Base-by-base conservation (phyloP, 257 asterid species). In the Ligustrum vulgare region DNA sequence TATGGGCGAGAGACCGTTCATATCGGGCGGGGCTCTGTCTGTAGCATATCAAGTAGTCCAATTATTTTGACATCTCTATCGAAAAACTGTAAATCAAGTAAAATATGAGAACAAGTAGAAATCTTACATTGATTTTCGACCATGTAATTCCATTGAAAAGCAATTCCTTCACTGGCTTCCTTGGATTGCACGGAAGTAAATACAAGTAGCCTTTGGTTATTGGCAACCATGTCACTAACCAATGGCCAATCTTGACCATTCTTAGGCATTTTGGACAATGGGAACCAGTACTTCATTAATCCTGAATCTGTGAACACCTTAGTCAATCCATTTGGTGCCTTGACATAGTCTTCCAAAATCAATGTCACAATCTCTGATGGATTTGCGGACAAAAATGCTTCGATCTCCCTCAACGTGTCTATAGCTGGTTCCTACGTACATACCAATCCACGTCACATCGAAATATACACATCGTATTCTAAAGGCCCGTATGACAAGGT, bases 91-190 rank as follows among this genome's bases (percentile, higher is more conserved):
- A 39, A 31, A 9, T 18, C 39, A 63, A 33, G 33, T 31, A 64
- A 5, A 13, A 23, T 43, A 28, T 43, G 47, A 54, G 28, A n/a
- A 20, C 12, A 7, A 7, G 7, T 39, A 8, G 35, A 1, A 1
- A 13, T 25, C 91, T 77, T 77, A 91, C 98, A 93, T 70, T 93
- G 95, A 39, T 85, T 93, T 82, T 93, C 97, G 3, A 93, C 98
- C 98, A 93, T 93, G 90, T 90, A 93, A 80, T 91, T 93, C 98
- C 98, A 93, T 47, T 93, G 98, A 69, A 89, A 86, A 31, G 97
- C 98, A 69, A 93, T 91, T 33, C 97, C 91, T 81, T 93, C 96
- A 31, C 85, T 85, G 72, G 60, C 47, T 76, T 93, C 95, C 85
- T 93, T 93, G 6, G 93, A 82, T 39, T 72, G 33, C 0, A 67